Base-by-base conservation (phyloP, 306 rosid species). In the Ormosia emarginata region DNA sequence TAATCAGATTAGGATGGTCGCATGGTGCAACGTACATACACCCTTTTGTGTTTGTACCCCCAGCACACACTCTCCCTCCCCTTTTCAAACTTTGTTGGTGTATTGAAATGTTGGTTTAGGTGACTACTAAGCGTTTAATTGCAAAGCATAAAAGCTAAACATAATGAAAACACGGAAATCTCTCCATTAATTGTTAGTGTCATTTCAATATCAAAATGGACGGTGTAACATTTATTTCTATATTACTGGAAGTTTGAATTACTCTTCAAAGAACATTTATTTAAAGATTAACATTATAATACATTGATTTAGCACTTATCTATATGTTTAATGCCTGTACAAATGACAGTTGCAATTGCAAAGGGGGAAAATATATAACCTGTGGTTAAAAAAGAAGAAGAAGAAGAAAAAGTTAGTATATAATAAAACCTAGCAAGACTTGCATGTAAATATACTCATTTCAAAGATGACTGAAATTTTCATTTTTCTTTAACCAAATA, bases 1-100 rank as follows among this genome's bases (percentile, higher is more conserved):
- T 73, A 82, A 85, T 83, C 43, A 56, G 52, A 85, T 58, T 63
- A 68, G 82, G 67, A 78, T 84, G 82, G 40, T 68, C 77, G 81
- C 77, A 87, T 83, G 89, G 84, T 65, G 82, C 74, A 79, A 47
- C 56, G 69, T 49, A 55, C 59, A 83, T 46, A 12, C 69, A 81
- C 43, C 40, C 72, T 57, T 75, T 81, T 72, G 30, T 67, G 37
- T 68, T 49, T 82, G 66, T 59, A 37, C 74, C 79, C 59, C 15
- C 1, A 24, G 9, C 39, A 41, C 58, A 15, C 73, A 30, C 63
- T 4, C 18, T 49, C 41, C 41, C 12, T 30, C 49, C 62, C 44
- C n/a, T 46, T 84, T 73, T 79, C 81, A 29, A 79, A 66, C 46
- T 74, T 41, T 5, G 6, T 36, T 36, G 53, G 69, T 70, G 24